Evolutionary conservation across 306 rosid species (phyloP), one percentile per base, ranked within the genome.

Genomic region (Cucumis cinereus): DNA sequence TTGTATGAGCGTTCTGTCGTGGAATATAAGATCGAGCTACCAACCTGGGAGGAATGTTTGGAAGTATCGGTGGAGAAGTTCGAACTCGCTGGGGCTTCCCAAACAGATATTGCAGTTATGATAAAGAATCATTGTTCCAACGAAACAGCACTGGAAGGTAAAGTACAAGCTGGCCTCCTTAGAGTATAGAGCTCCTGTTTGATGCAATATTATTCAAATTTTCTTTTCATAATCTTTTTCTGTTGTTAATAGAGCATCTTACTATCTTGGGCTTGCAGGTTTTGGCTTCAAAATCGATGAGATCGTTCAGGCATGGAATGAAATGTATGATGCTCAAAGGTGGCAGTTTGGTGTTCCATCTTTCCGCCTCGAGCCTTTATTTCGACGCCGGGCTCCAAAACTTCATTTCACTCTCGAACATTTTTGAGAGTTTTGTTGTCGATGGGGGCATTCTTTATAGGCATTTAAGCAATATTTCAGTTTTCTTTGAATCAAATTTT

Each of bases 271-370:
- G 30, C 75, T 71, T 78, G 47, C 90, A 91, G 97, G 93, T 75
- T 79, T 87, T 17, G 91, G 94, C 28, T 94, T 94, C 90, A 94
- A 89, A 83, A 94, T 94, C 78, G 96, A 94, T 59, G 98, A 94
- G 89, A 87, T 94, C 69, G 89, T 90, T 24, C 98, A 91, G 81
- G 96, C 97, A 1, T 91, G 96, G 98, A 88, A 91, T 77, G 97
- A 94, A 86, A 94, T 94, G 95, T 94, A 94, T 74, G 98, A 94
- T 85, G 93, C 93, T 13, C 80, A 87, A 79, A 90, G 98, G 78
- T 94, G 98, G 98, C 96, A 91, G 79, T 91, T 90, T 85, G 94
- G 92, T 19, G 89, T 80, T 68, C 98, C 98, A 79, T 88, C 98
- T 60, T 91, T 94, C 79, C 86, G 97, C 80, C 96, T 94, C 11